Evolutionary conservation across 208 protist species (phyloP), one percentile per base, ranked within the genome.

Genomic region (Leishmania amazonensis): DNA sequence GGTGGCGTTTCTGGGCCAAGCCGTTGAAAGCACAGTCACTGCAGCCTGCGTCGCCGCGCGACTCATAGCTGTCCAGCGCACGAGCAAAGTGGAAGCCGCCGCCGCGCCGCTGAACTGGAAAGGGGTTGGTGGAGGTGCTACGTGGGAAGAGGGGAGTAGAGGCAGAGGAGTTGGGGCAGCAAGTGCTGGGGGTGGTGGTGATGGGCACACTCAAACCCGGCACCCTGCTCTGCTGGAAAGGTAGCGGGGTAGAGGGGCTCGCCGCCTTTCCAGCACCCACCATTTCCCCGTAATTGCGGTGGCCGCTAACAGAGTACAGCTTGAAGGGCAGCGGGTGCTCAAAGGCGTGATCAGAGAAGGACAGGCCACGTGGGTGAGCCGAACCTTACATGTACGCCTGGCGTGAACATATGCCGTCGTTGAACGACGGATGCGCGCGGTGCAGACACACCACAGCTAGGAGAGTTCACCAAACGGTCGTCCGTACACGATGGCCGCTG

Each of bases 231-330:
- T 72, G 17, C 38, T 47, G 40, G 17, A 24, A 49, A 51, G 67
- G 24, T 24, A 11, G 67, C 40, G 42, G 9, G 6, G 0, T 17
- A 47, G 45, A 54, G 51, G 47, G 54, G 47, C 31, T 64, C 24
- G 53, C 49, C 19, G 54, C 24, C 54, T 8, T 51, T 58, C 74
- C 62, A 24, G 75, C 62, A n/a, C 49, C 75, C 2, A 49, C 58
- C 15, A 70, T 47, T 21, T 78, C 76, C 47, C 68, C 42, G 51
- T 70, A 40, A 28, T 84, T 70, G 24, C 71, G 76, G 17, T 60
- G 53, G 11, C 31, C 47, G 70, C n/a, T n/a, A 11, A 84, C 62
- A 0, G 75, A 38, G 65, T 77, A 62, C 81, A 84, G 75, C 75
- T 75, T 78, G 54, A 38, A 35, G 31, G 28, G 9, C 15, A 15